Evolutionary conservation across 148 eudicot species (phyloP).

Genomic region (Diospyros kaki): DNA sequence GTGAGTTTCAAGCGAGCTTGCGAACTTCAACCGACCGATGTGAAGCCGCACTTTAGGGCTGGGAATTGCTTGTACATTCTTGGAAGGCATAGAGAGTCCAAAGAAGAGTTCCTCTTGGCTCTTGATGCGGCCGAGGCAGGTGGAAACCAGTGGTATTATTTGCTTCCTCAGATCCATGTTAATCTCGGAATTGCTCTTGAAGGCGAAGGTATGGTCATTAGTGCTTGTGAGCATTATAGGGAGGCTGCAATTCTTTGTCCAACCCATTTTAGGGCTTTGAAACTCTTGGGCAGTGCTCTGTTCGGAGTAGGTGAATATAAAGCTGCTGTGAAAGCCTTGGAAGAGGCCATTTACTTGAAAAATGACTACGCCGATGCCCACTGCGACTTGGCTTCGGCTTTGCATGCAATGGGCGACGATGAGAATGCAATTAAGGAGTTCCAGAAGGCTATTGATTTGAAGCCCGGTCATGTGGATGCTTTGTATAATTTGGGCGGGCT

Average conservation of each 20-base stretch:
- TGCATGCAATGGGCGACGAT: slow-evolving; percentile 87
- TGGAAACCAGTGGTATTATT: slow-evolving; percentile 83
- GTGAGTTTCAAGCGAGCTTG: slow-evolving; percentile 85
- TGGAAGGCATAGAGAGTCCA: slow-evolving; percentile 49
- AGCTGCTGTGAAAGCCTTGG: slow-evolving; percentile 93
- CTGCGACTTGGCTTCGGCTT: slow-evolving; percentile 90
- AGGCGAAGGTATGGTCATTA: slow-evolving; percentile 83
- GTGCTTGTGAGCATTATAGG: slow-evolving; percentile 97
- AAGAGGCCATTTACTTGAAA: slow-evolving; percentile 88
- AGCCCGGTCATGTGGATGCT: slow-evolving; percentile 93
- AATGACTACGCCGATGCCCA: slow-evolving; percentile 96
- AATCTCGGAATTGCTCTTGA: slow-evolving; percentile 91
- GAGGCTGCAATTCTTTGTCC: slow-evolving; percentile 97
- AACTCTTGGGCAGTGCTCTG: slow-evolving; percentile 93
- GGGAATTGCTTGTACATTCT: slow-evolving; percentile 84
- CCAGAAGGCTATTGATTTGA: slow-evolving; percentile 94
- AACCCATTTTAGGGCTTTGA: slow-evolving; percentile 90
- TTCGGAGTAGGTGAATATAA: slow-evolving; percentile 94
- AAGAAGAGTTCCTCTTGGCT: slow-evolving; percentile 72
- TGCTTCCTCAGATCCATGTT: slow-evolving; percentile 93
- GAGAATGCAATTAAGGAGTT: slow-evolving; percentile 93
- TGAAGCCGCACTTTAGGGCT: slow-evolving; percentile 88
- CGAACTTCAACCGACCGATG: slow-evolving; percentile 88
- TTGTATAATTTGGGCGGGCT: slow-evolving; percentile 94
- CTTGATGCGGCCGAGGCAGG: slow-evolving; percentile 87